These are phyloP conservation scores for Termitomyces sp. DNA, from an alignment of 768 basidiomycete genomes.

Conservation along the genomic window DNA sequence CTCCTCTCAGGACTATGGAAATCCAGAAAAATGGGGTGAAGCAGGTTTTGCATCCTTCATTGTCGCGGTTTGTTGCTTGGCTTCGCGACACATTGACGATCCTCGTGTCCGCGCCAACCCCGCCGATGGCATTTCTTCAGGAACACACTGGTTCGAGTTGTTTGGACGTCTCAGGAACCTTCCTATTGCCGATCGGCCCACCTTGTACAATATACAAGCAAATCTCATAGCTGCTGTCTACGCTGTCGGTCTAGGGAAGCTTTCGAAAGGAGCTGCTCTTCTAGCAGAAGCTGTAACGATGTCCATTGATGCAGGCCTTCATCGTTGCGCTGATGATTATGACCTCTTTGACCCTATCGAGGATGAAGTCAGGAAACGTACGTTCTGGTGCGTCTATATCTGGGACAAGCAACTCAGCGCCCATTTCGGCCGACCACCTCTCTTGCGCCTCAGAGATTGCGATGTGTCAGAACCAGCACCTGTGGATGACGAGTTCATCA, in stretches of 20 bases:
- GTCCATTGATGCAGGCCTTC: slow-evolving; percentile 83
- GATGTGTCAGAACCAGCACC: slow-evolving; percentile 84
- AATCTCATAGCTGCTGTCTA: slow-evolving; percentile 90
- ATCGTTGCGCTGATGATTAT: slow-evolving; percentile 81
- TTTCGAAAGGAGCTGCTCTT: slow-evolving; percentile 81
- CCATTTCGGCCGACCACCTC: slow-evolving; percentile 85
- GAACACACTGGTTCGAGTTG: slow-evolving; percentile 88
- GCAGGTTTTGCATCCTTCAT: slow-evolving; percentile 93
- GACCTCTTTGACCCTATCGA: slow-evolving; percentile 88
- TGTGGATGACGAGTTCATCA: slow-evolving; percentile 87
- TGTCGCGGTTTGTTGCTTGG: slow-evolving; percentile 87
- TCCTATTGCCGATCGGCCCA: slow-evolving; percentile 83
- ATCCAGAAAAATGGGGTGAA: slow-evolving; percentile 93
- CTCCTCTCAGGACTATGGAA: slow-evolving; percentile 72
- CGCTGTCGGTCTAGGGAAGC: slow-evolving; percentile 83
- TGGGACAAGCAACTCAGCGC: slow-evolving; percentile 94
- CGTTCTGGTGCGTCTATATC: slow-evolving; percentile 94
- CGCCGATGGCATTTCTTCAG: slow-evolving; percentile 79
- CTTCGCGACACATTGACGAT: slow-evolving; percentile 91
- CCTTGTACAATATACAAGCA: slow-evolving; percentile 88
- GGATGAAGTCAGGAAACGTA: slow-evolving; percentile 87
- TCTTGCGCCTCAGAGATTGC: slow-evolving; percentile 84
- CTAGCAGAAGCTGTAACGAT: slow-evolving; percentile 85
- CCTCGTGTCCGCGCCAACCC: slow-evolving; percentile 82
- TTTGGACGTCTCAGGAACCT: slow-evolving; percentile 84